Conservation (phyloP, 2,329 filamentous ascomycete species). For the Karstenula rhodostoma region DNA sequence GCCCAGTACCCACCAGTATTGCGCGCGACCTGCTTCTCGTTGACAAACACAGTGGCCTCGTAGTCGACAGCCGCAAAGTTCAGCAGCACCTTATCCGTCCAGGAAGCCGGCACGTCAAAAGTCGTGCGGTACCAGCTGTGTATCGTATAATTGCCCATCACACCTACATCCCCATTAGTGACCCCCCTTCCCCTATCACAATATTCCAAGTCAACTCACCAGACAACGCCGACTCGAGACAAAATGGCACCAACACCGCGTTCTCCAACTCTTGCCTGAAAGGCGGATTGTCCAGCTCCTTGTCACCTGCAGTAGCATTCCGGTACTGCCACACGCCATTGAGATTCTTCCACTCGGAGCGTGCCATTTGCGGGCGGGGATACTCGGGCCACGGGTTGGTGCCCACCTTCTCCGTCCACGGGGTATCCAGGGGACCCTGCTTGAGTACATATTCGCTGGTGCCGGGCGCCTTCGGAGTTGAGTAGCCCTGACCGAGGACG, state of each 20-base stretch:
- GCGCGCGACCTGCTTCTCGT: conserved; percentile 60
- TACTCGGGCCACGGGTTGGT: conserved; percentile 66
- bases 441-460: conserved; percentile 38
- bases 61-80: conserved; percentile 69
- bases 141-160: conserved; percentile 49
- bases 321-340: conserved; percentile 68
- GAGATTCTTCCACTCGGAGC: conserved; percentile 63
- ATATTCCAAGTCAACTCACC: conserved; percentile 48
- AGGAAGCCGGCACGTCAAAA: conserved; percentile 60
- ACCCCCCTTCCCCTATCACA: conserved; percentile 29
- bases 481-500: conserved; percentile 10
- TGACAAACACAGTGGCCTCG: conserved; percentile 66
- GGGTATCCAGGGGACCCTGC: conserved; percentile 48
- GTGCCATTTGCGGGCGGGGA: conserved; percentile 64
- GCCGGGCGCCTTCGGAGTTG: conserved; percentile 11
- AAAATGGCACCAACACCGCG: conserved; percentile 62
- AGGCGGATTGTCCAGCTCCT: conserved; percentile 54
- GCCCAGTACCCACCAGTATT: conserved; percentile 69
- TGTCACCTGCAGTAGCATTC: conserved; percentile 50
- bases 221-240: conserved; percentile 62
- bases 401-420: conserved; percentile 62
- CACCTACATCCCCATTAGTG: conserved; percentile 54
- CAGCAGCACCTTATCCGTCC: conserved; percentile 57
- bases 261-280: conserved; percentile 53
- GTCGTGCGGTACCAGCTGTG: conserved; percentile 61